Conservation (phyloP, 2,329 filamentous ascomycete species). For the Massarina eburnea region DNA sequence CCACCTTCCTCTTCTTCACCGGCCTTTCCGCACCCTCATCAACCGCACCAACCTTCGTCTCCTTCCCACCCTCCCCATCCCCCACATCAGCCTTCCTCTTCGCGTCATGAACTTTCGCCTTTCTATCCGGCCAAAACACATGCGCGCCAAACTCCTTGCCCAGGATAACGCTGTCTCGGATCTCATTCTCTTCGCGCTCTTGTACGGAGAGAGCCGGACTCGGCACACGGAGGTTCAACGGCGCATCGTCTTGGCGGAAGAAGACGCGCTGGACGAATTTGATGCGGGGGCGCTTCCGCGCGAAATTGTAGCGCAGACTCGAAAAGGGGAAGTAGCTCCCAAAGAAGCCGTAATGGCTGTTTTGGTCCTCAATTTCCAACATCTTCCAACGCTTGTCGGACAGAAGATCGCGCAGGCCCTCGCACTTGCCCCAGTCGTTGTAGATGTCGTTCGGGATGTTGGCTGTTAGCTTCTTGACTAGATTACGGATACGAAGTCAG, state of each 20-base stretch:
- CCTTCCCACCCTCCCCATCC: constrained; percentile 5
- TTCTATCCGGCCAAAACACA: not conserved
- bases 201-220: constrained; percentile 11
- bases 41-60: not conserved
- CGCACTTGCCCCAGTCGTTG: constrained; percentile 32
- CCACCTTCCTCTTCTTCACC: constrained; percentile 8
- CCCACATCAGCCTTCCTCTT: constrained; percentile 11
- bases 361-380: constrained; percentile 29
- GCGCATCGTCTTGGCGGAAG: constrained; percentile 28
- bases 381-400: constrained; percentile 33
- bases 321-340: constrained; percentile 21
- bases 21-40: not conserved
- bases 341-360: constrained; percentile 15
- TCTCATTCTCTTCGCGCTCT: constrained; percentile 26
- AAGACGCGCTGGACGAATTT: constrained; percentile 39
- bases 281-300: constrained; percentile 19
- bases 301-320: constrained; percentile 17
- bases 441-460: constrained; percentile 37
- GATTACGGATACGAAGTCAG: no score
- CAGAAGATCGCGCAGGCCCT: constrained; percentile 22
- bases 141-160: not conserved
- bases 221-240: constrained; percentile 13
- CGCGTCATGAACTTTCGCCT: no score
- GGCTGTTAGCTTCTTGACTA: constrained; percentile 38
- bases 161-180: constrained; percentile 23